Evolutionary conservation across 371 early-diverging fungal genomes (phyloP), one percentile per base, ranked within the genome.

Genomic region (Actinomucor elegans): DNA sequence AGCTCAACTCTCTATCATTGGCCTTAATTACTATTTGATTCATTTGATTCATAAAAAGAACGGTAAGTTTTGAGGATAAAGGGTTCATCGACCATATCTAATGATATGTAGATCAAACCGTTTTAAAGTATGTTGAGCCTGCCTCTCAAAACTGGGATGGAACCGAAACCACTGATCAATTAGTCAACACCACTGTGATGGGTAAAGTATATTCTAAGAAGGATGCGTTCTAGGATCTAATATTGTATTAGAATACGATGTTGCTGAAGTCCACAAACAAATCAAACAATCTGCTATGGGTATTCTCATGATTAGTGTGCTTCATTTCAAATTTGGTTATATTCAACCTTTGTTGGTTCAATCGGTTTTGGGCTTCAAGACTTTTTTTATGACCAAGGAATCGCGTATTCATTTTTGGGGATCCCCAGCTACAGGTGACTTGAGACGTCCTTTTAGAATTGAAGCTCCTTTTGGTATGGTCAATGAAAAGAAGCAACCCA

Each of bases 261-360:
- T 87, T 27, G 76, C 64, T 15, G 88, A 94, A 67, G 67, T 90
- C 46, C 74, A 81, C 38, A 87, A 89, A 66, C 63, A 73, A 33
- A 64, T 88, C 49, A 90, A 86, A 58, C 85, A 87, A 53, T 71
- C 84, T 2, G 47, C 83, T 42, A 81, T 86, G 20, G 79, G 87
- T 28, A 61, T 88, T 35, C 81, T 68, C 14, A 69, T 93, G 38
- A 79, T 93, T 55, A 67, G 73, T 11, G 81, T 88, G 42, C 75
- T 94, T 67, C 90, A 94, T 71, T 81, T 88, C 66, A 85, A 91
- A 65, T 93, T 84, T 64, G 89, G 90, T 18, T 93, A 90, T 60
- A 77, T 91, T 47, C 92, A 94, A 55, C 96, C 96, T 5, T 70
- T 94, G 18, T 67, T 92, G 18, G 70, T 93, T 55, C 94, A 94